A percentile compares a stretch with the other conserved stretches of the same genome.
Conservation (phyloP, 176 grass and related monocot genomes). For the Rhynchospora tenuis region DNA sequence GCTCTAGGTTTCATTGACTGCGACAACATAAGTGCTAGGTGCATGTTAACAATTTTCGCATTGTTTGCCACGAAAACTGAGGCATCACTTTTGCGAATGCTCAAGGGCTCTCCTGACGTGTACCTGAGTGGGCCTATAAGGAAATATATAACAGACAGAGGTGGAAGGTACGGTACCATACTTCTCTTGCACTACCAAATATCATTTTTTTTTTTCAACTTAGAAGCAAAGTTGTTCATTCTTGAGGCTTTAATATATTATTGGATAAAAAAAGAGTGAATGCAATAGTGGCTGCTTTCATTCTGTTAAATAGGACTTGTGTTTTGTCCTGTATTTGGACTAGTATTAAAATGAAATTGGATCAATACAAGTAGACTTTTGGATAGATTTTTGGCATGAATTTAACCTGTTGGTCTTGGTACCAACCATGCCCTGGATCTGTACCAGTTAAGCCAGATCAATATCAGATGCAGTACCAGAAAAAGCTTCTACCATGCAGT, state of each 20-base stretch:
- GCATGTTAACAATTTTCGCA: constrained; percentile 97
- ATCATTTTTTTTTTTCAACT: background rate
- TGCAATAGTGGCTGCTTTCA: background rate
- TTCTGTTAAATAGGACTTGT: background rate
- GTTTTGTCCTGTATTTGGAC: background rate
- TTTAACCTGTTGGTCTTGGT: background rate
- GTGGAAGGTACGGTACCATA: constrained; percentile 81
- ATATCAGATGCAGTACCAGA: background rate
- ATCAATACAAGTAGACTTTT: background rate
- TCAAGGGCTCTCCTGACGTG: constrained; percentile 98
- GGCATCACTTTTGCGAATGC: constrained; percentile 93
- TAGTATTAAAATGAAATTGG: background rate
- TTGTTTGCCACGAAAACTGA: constrained; percentile 98
- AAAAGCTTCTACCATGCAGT: background rate
- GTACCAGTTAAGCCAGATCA: background rate
- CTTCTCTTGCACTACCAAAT: background rate
- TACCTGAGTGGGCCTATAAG: constrained; percentile 90
- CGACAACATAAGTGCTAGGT: constrained; percentile 98
- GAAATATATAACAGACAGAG: constrained; percentile 91
- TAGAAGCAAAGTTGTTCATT: background rate
- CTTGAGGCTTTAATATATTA: background rate
- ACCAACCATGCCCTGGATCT: background rate
- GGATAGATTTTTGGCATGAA: background rate
- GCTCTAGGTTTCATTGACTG: constrained; percentile 98
- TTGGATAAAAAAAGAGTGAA: background rate